Evolutionary conservation across 352 stramenopile species (phyloP).

Genomic region (Phytophthora rubi): DNA sequence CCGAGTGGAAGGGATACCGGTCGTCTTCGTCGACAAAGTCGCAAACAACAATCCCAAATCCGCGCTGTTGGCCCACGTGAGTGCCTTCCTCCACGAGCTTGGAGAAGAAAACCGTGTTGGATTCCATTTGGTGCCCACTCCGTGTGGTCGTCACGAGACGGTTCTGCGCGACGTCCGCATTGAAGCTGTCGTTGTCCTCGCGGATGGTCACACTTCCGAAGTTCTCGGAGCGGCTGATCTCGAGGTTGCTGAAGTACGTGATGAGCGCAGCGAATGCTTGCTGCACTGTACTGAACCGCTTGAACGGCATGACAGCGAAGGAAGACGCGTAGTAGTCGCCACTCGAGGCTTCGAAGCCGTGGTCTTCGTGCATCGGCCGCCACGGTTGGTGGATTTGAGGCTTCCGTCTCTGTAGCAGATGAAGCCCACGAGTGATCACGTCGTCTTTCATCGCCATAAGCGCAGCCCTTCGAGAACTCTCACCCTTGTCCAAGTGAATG

Average conservation of each 20-base stretch:
- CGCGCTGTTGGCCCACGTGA: slow-evolving; percentile 13
- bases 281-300: slow-evolving; percentile 32
- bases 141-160: slow-evolving; percentile 37
- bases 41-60: slow-evolving; percentile 27
- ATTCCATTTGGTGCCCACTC: slow-evolving; percentile 32
- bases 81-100: slow-evolving; percentile 18
- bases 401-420: slow-evolving; percentile 41
- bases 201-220: slow-evolving; percentile 47
- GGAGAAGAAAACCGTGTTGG: slow-evolving; percentile 43
- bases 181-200: slow-evolving; percentile 39
- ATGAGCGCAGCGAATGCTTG: slow-evolving; percentile 41
- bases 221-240: slow-evolving; percentile 48
- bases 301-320: slow-evolving; percentile 48
- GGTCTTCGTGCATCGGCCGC: slow-evolving; percentile 27
- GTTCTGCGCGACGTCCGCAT: slow-evolving; percentile 39
- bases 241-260: slow-evolving; percentile 38
- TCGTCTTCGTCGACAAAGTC: slow-evolving; percentile 39
- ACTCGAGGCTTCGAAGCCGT: slow-evolving; percentile 28
- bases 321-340: slow-evolving; percentile 33
- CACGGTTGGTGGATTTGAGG: slow-evolving; percentile 40
- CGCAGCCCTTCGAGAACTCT: slow-evolving; percentile 25
- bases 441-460: slow-evolving; percentile 38
- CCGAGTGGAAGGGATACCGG: slow-evolving; percentile 26
- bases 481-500: slow-evolving; percentile 44
- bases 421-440: slow-evolving; percentile 39